Evolutionary conservation across 2,329 filamentous ascomycete genomes (phyloP).

Genomic region (Alternaria rosae): DNA sequence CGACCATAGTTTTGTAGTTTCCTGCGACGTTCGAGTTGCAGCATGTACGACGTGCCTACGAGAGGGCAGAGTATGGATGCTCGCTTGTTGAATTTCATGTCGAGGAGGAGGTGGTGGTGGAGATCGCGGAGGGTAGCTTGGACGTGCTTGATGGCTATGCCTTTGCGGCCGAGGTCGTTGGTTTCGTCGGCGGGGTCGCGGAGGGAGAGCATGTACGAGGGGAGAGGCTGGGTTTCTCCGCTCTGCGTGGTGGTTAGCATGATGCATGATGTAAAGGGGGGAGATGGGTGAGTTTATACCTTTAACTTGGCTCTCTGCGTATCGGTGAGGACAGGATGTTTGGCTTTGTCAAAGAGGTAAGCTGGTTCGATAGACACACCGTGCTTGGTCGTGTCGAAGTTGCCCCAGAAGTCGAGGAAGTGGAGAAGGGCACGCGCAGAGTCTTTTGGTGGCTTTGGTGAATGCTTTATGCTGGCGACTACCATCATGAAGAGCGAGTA

Average conservation of each 20-base stretch:
- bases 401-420: constrained; percentile 60
- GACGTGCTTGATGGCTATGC: constrained; percentile 59
- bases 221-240: constrained; percentile 21
- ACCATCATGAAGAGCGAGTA: constrained; percentile 66
- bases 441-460: constrained; percentile 41
- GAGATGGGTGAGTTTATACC: constrained; percentile 21
- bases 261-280: not conserved
- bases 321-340: constrained; percentile 27
- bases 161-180: constrained; percentile 64
- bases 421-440: constrained; percentile 56
- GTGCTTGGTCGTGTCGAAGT: constrained; percentile 54
- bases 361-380: constrained; percentile 61
- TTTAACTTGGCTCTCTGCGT: constrained; percentile 21
- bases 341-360: constrained; percentile 52
- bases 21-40: constrained; percentile 19
- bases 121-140: constrained; percentile 52
- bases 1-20: constrained; percentile 26
- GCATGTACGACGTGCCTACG: constrained; percentile 30
- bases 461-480: constrained; percentile 60
- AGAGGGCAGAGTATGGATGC: constrained; percentile 28
- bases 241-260: constrained; percentile 24
- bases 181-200: constrained; percentile 66
- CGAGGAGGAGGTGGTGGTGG: constrained; percentile 13
- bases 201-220: constrained; percentile 57
- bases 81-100: constrained; percentile 23